Base-by-base conservation (phyloP, 1,139 yeast genomes). In the Wickerhamiella infanticola region DNA sequence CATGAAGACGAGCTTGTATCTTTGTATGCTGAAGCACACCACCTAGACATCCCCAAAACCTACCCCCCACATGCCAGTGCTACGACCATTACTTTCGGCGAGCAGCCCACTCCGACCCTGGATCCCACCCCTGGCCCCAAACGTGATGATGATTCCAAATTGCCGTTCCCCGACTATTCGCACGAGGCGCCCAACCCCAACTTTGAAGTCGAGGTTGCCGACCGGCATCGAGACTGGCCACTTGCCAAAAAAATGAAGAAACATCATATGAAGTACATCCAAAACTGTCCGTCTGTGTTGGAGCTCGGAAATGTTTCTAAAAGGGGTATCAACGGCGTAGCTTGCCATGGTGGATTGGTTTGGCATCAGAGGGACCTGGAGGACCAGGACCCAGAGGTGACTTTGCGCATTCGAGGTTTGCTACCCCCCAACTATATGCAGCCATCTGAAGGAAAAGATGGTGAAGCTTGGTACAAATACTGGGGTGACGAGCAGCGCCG, bases 301-400 rank as follows among this genome's bases (percentile, higher is more conserved):
- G 65, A 66, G 47, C 58, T 84, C 39, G 93, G 93, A 1, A 67
- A 68, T 4, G 77, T 79, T 13, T 80, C 84, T 56, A 64, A 54
- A 53, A 63, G 55, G 41, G 66, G 56, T 37, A 55, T 60, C 53
- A 48, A 65, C 18, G 90, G 85, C 0, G 65, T 79, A 3, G 94
- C 85, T 0, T 84, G 78, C 1, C 95, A 84, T 61, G 94, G 79
- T 7, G 94, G 94, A 0, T 62, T 82, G 41, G 62, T 77, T 54
- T 79, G 86, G 86, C 73, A 75, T 55, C 56, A 73, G 45, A 56
- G 63, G 5, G 55, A 59, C 7, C 65, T 81, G 26, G 65, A 69
- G 37, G 72, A 75, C n/a, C 93, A 82, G 63, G 68, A 68, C 47
- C 80, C 85, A 0, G 63, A 66, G 5, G 77, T 74, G 26, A 75